A percentile compares a stretch with the other conserved stretches of the same genome.
Evolutionary conservation across 2,329 filamentous ascomycete species (phyloP).

Genomic region (Keithomyces neogunnii): DNA sequence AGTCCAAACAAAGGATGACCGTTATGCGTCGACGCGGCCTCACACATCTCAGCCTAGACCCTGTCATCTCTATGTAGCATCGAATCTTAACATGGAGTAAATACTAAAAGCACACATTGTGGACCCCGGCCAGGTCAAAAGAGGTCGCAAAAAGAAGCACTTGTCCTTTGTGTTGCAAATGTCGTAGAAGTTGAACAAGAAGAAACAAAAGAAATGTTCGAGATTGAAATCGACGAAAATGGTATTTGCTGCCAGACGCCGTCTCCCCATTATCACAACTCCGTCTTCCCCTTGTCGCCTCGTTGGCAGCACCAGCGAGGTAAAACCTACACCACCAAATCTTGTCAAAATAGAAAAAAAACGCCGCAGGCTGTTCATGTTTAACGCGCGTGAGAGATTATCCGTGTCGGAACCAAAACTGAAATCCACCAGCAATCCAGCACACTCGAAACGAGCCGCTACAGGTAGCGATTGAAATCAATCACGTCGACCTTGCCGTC

Average conservation of each 20-base stretch:
- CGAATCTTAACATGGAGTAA: background rate
- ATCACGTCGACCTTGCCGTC: slow-evolving; percentile 23
- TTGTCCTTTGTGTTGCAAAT: background rate
- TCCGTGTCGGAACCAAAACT: background rate
- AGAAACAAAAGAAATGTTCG: slow-evolving; percentile 3
- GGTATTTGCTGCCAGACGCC: background rate
- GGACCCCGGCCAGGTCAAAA: background rate
- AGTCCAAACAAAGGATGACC: too few relatives aligned
- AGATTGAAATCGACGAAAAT: background rate
- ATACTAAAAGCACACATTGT: background rate
- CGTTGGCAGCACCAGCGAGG: background rate
- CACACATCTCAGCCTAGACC: background rate
- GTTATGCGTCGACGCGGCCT: background rate
- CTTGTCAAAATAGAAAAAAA: background rate
- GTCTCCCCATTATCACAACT: background rate
- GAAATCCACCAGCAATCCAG: background rate
- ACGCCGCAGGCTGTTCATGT: background rate
- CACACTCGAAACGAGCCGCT: background rate
- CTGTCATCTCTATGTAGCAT: background rate
- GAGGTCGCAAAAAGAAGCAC: background rate
- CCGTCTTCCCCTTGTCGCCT: background rate
- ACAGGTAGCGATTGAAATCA: slow-evolving; percentile 21
- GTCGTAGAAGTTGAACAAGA: background rate
- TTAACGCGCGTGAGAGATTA: background rate
- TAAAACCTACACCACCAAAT: background rate